Conservation (phyloP, 169 alveolate genomes). For the Plasmodium relictum region DNA sequence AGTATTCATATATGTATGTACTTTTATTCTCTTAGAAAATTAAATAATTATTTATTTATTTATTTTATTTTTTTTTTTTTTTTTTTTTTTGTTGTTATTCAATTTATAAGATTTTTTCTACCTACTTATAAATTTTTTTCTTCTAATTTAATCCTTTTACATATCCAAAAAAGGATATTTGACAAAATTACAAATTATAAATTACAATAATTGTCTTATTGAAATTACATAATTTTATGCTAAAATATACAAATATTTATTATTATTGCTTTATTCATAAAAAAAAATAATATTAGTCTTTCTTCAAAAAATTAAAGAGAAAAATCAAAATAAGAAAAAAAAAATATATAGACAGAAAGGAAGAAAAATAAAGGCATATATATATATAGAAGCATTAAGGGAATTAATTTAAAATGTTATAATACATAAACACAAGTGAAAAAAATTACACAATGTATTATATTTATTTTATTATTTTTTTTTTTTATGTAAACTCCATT, state of each 20-base stretch:
- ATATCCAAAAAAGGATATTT: conserved; percentile 1
- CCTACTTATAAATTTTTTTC: not conserved
- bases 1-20: no score
- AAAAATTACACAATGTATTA: not conserved
- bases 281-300: not conserved
- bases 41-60: not conserved
- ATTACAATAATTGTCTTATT: conserved; percentile 9
- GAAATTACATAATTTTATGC: not conserved
- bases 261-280: not conserved
- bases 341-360: not conserved
- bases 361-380: conserved; percentile 20
- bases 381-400: conserved; percentile 10
- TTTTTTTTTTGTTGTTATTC: not conserved
- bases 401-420: conserved; percentile 8
- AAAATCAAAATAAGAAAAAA: not conserved
- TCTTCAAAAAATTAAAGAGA: conserved; percentile 44
- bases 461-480: conserved; percentile 1
- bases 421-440: conserved; percentile 1
- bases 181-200: not conserved
- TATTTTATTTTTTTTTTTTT: not conserved
- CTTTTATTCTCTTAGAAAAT: not conserved
- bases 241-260: not conserved
- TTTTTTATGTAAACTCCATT: not conserved
- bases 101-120: not conserved
- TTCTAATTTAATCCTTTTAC: not conserved